phyloP scores from a whole-genome alignment of 2,329 filamentous ascomycete genomes.

The Sporothrix euskadiensis region DNA sequence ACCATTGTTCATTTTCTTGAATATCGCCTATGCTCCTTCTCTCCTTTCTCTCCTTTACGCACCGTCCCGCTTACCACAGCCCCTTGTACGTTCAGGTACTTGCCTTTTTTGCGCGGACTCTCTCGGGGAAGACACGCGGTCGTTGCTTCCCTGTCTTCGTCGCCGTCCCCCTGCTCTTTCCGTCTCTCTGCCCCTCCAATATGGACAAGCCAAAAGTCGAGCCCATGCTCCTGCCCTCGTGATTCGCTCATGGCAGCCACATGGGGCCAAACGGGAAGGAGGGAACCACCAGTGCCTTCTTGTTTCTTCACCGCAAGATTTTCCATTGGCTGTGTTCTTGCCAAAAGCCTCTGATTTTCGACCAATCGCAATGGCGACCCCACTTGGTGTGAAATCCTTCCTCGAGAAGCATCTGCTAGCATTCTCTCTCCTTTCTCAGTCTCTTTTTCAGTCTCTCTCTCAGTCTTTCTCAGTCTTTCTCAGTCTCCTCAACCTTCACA shows the following conservation, averaged over 20 bases:
- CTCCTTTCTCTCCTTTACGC: background rate
- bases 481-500: background rate
- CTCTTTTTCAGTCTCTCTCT: background rate
- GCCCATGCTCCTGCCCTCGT: slow-evolving; percentile 8
- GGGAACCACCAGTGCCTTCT: slow-evolving; percentile 17
- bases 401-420: background rate
- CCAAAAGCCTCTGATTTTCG: slow-evolving; percentile 3
- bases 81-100: no score
- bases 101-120: slow-evolving; percentile 8
- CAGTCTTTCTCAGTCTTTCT: background rate
- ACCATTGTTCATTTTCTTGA: no score
- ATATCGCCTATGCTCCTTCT: background rate
- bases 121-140: slow-evolving; percentile 12
- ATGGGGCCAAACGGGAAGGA: slow-evolving; percentile 18
- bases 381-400: slow-evolving; percentile 17
- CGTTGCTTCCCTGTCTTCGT: slow-evolving; percentile 6
- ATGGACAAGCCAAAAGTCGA: background rate
- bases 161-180: background rate
- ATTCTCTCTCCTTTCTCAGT: background rate
- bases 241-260: slow-evolving; percentile 16
- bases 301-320: slow-evolving; percentile 13
- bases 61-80: background rate
- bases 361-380: slow-evolving; percentile 15
- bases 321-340: slow-evolving; percentile 19
- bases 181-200: background rate